phyloP scores from a whole-genome alignment of 2,329 filamentous ascomycete species.

The Dothidotthia symphoricarpi region DNA sequence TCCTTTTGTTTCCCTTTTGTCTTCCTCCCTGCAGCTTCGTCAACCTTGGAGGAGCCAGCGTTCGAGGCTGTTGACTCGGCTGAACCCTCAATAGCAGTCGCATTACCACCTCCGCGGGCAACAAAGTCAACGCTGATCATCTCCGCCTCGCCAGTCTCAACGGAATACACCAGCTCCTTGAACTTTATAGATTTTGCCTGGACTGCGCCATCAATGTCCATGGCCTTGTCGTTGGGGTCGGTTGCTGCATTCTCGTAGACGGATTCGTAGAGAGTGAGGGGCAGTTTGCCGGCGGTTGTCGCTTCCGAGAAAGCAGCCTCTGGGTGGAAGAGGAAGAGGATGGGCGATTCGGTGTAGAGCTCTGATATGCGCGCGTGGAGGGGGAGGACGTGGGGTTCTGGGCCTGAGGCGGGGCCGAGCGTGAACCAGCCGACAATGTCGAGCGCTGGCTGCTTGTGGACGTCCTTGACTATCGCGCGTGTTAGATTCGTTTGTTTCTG shows the following conservation, averaged over 20 bases:
- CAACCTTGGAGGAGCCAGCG: constrained; percentile 28
- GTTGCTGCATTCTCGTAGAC: constrained; percentile 42
- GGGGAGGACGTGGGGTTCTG: constrained; percentile 63
- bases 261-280: constrained; percentile 87
- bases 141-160: constrained; percentile 93
- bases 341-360: constrained; percentile 76
- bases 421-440: constrained; percentile 90
- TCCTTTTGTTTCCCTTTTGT: constrained; percentile 51
- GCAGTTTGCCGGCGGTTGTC: constrained; percentile 73
- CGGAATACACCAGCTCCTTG: constrained; percentile 76
- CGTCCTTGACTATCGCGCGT: constrained; percentile 68
- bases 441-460: constrained; percentile 79
- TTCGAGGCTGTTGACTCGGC: constrained; percentile 16
- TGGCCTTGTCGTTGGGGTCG: constrained; percentile 41
- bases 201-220: constrained; percentile 65
- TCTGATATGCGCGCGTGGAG: constrained; percentile 76
- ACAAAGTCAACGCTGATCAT: constrained; percentile 98
- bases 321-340: constrained; percentile 85
- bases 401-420: constrained; percentile 69
- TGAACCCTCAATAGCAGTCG: constrained; percentile 55
- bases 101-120: constrained; percentile 78
- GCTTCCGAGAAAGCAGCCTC: constrained; percentile 52
- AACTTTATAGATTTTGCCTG: constrained; percentile 61
- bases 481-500: constrained; percentile 5
- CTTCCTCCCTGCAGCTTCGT: constrained; percentile 48